phyloP scores from a whole-genome alignment of 495 filamentous ascomycete genomes.

The Geoglossum glabrum region DNA sequence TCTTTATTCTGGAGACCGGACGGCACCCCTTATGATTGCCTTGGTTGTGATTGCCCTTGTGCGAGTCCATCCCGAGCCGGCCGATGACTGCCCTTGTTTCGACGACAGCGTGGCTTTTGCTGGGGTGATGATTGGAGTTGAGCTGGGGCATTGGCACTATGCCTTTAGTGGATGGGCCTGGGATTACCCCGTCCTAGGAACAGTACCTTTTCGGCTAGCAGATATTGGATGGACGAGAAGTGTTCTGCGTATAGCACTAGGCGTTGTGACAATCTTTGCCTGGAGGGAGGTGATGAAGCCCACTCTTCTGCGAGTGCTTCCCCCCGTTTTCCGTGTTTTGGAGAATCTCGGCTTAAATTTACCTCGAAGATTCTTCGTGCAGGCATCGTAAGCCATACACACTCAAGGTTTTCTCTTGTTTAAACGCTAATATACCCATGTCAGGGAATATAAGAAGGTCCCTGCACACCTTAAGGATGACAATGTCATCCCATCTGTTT shows the following conservation, averaged over 20 bases:
- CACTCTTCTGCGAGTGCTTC: conserved; percentile 49
- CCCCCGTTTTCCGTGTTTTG: conserved; percentile 70
- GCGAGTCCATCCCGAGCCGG: conserved; percentile 83
- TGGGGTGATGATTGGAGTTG: conserved; percentile 65
- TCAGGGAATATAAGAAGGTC: conserved; percentile 64
- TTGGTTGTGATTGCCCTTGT: conserved; percentile 53
- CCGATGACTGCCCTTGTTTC: conserved; percentile 92
- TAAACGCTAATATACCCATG: neutral
- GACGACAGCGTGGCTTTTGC: conserved; percentile 91
- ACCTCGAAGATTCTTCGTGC: conserved; percentile 74
- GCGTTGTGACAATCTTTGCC: conserved; percentile 62
- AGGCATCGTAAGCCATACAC: conserved; percentile 41
- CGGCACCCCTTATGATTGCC: conserved; percentile 36
- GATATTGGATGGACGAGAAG: conserved; percentile 40
- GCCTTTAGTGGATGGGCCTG: conserved; percentile 32
- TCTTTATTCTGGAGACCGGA: conserved; percentile 34
- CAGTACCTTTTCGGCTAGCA: conserved; percentile 42
- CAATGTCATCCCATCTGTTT: conserved; percentile 68
- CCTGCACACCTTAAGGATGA: conserved; percentile 60
- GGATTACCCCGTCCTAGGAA: conserved; percentile 31
- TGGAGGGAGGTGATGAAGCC: conserved; percentile 86
- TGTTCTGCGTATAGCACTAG: conserved; percentile 45
- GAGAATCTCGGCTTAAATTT: conserved; percentile 58
- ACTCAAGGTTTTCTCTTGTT: neutral
- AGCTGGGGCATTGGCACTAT: conserved; percentile 66